Evolutionary conservation across 331 rosid species (phyloP), one percentile per base, ranked within the genome.

Genomic region (Rosa hybrid): DNA sequence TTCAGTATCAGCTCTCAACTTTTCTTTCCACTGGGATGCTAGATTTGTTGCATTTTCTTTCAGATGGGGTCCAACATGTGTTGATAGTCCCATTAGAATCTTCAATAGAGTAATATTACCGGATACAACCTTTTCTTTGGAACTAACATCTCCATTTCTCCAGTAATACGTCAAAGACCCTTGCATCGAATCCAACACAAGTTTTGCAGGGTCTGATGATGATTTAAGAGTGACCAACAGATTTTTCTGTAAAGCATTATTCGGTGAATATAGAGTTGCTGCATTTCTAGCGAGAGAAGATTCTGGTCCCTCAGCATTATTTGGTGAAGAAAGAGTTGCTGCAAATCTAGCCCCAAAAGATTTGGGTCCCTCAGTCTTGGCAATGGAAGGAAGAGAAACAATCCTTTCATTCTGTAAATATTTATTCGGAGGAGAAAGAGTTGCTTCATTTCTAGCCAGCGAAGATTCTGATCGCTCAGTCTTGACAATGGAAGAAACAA

Each of bases 21-120:
- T 78, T 4, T 48, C 77, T 83, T 83, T 85, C 90, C 91, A 85
- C 21, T 76, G 78, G 50, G 75, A 13, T 49, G 94, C 91, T 21
- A 91, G 70, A 56, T 76, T 82, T 74, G 45, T 60, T 25, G 94
- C 96, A 78, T 77, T 82, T 46, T 81, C 80, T 70, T 81, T 79
- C 62, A 88, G 80, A 30, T 62, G 77, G 2, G 84, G 77, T 67
- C 67, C 79, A 75, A 91, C 68, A 23, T 34, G 68, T 14, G 86
- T 86, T 38, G 90, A 84, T 72, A 87, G 81, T 76, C 68, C 77
- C 80, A 60, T 81, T 39, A 91, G 83, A 64, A 77, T 81, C 57
- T 86, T 81, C 21, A 89, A 70, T 46, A 84, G 67, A 71, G 56
- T 13, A 6, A 87, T 80, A 73, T 60, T 84, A 34, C 72, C 6